These are phyloP conservation scores for Chiua sp. DNA, from an alignment of 1,284 basidiomycete species.

Conservation along the genomic window DNA sequence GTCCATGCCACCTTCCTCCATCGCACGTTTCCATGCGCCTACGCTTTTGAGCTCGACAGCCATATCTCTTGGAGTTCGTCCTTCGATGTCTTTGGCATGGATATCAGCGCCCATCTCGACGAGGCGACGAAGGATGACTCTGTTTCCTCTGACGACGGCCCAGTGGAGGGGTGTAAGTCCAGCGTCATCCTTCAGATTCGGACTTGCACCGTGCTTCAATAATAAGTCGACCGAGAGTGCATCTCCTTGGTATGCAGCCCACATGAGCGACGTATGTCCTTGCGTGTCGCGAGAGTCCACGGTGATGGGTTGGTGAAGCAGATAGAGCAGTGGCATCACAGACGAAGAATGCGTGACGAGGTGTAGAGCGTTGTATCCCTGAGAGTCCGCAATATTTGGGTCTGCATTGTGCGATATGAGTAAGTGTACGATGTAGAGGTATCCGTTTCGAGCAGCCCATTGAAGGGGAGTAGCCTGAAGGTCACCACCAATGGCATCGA, in stretches of 20 bases:
- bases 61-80: constrained; percentile 94
- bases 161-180: constrained; percentile 96
- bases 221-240: constrained; percentile 93
- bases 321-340: constrained; percentile 93
- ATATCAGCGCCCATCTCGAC: constrained; percentile 88
- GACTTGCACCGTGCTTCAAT: constrained; percentile 86
- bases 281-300: constrained; percentile 90
- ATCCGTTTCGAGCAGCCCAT: constrained; percentile 97
- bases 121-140: constrained; percentile 84
- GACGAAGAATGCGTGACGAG: constrained; percentile 94
- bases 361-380: constrained; percentile 97
- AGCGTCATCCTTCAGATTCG: constrained; percentile 76
- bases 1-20: constrained; percentile 85
- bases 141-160: constrained; percentile 97
- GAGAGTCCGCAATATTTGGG: constrained; percentile 89
- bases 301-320: constrained; percentile 90
- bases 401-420: constrained; percentile 91
- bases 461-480: constrained; percentile 96
- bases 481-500: constrained; percentile 95
- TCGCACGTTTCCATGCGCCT: constrained; percentile 85
- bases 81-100: constrained; percentile 80
- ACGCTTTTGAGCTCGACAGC: constrained; percentile 91
- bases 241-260: constrained; percentile 99
- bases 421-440: constrained; percentile 93
- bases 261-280: constrained; percentile 97